phyloP scores from a whole-genome alignment of 305 asterid genomes.

The Caryopteris hybrid region DNA sequence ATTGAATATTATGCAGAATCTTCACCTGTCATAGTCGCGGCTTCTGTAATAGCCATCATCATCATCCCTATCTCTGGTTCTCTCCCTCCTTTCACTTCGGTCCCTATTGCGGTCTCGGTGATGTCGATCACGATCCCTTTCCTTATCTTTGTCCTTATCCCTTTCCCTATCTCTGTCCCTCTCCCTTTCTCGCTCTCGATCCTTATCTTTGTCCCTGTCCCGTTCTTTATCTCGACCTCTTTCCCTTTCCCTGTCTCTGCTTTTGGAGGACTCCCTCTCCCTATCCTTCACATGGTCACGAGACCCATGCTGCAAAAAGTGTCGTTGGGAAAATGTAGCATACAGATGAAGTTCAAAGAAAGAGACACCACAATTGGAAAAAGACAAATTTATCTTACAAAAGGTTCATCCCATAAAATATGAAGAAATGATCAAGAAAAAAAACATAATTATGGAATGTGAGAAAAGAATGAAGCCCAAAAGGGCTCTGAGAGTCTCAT shows the following conservation, averaged over 20 bases:
- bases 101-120: constrained; percentile 46
- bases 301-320: constrained; percentile 32
- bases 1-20: not conserved
- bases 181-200: constrained; percentile 31
- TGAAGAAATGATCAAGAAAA: not conserved
- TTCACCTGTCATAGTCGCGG: constrained; percentile 66
- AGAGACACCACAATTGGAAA: not conserved
- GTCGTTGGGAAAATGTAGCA: not conserved
- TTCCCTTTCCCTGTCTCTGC: constrained; percentile 47
- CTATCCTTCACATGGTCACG: constrained; percentile 39
- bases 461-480: not conserved
- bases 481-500: not conserved
- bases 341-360: not conserved
- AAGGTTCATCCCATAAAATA: not conserved
- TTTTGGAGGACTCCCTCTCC: constrained; percentile 44
- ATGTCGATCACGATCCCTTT: constrained; percentile 41
- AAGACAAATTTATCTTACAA: not conserved
- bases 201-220: constrained; percentile 35
- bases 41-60: constrained; percentile 54
- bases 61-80: constrained; percentile 47
- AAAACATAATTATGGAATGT: not conserved
- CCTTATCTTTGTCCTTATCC: constrained; percentile 28
- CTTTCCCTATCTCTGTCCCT: constrained; percentile 30
- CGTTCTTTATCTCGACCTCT: constrained; percentile 40
- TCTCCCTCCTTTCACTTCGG: constrained; percentile 44